Evolutionary conservation across 208 protist species (phyloP).

Genomic region (Leishmania mexicana): DNA sequence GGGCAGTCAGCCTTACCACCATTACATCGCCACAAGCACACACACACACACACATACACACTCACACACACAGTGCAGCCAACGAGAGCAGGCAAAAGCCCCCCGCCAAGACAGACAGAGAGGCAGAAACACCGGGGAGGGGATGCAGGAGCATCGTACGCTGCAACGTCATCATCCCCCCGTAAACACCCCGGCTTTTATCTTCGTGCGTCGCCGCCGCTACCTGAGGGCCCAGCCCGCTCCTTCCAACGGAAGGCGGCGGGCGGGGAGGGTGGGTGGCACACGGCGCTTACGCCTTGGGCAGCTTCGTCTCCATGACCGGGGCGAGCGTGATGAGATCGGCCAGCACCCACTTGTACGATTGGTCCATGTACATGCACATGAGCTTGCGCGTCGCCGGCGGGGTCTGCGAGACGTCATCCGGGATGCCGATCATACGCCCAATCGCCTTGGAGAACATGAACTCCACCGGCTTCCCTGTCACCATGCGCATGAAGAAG

Average conservation of each 20-base stretch:
- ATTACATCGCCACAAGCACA: not conserved
- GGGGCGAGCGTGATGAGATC: constrained; percentile 49
- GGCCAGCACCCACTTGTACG: constrained; percentile 65
- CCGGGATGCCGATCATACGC: constrained; percentile 55
- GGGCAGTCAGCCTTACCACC: not conserved
- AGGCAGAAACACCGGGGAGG: not conserved
- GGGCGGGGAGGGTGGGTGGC: not conserved
- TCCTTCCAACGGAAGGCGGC: not conserved
- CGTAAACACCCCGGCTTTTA: too few species aligned
- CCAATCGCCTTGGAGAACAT: constrained; percentile 49
- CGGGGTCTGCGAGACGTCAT: constrained; percentile 54
- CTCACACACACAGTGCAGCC: not conserved
- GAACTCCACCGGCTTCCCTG: constrained; percentile 60
- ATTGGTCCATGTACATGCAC: constrained; percentile 73
- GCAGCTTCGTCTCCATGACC: constrained; percentile 29
- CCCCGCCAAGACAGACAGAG: not conserved
- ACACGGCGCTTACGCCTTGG: constrained; percentile 14
- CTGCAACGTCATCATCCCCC: not conserved
- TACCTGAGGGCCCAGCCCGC: not conserved
- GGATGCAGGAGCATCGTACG: not conserved
- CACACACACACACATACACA: not conserved
- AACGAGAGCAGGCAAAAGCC: not conserved
- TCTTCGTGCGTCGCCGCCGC: not conserved
- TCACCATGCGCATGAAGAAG: constrained; percentile 75
- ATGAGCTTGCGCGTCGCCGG: constrained; percentile 71